Base-by-base conservation (phyloP, 257 asterid genomes). In the Lycium ferocissimum region DNA sequence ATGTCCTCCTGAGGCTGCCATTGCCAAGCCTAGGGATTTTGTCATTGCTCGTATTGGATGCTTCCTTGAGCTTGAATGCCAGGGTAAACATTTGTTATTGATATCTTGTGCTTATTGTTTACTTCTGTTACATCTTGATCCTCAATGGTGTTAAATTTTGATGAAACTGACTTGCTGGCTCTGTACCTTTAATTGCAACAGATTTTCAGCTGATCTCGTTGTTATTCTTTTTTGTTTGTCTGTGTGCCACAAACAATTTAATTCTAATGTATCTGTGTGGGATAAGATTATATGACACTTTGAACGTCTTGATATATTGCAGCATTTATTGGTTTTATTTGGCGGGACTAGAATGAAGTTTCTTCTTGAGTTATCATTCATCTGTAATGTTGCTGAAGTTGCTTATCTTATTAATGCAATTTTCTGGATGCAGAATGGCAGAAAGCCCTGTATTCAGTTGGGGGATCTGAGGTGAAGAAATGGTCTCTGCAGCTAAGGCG, bases 61-160 rank as follows among this genome's bases (percentile, higher is more conserved):
- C 94, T 97, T 95, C 89, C 93, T 97, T 89, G 99, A 97, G 95
- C 98, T 97, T 2, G 99, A 97, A 89, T 95, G 98, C 90, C 98
- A 95, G 85, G 99, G 99, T 95, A 89, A 69, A 20, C 43, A 56
- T 61, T 87, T 86, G 40, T 71, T 40, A 78, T 78, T 65, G 8
- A 78, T 78, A 26, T 85, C 33, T 83, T 84, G 7, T 43, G 35
- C 70, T 79, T 47, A 53, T 81, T 72, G 40, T 72, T 47, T 65
- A 79, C 43, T 43, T 76, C 93, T 83, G 49, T 78, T 78, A 15
- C 82, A 26, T 78, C 40, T 51, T 33, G 22, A 53, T 26, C 20
- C 49, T 78, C 17, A 53, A 4, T 33, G 49, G 49, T 53, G 6
- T 78, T 78, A 22, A 78, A 8, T 78, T 78, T 51, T 78, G 82